These are phyloP conservation scores for Beauveria medogensis DNA, from an alignment of 2,329 filamentous ascomycete species.

Conservation along the genomic window DNA sequence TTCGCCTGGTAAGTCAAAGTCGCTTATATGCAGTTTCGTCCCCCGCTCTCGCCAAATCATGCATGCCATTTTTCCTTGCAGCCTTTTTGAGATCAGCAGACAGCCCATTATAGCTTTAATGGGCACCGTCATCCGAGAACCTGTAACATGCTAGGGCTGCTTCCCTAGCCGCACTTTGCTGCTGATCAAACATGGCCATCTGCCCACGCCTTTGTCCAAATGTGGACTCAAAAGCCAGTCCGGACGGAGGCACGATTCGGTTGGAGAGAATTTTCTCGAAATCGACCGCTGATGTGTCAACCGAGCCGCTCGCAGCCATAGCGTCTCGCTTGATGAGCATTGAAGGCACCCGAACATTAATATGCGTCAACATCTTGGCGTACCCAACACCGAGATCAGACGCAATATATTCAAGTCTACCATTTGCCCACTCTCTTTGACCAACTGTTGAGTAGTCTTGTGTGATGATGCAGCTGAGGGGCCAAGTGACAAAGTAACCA, in stretches of 20 bases:
- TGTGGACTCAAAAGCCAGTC: not conserved
- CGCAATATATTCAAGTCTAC: conserved; percentile 46
- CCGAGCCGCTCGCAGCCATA: conserved; percentile 30
- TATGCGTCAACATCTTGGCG: conserved; percentile 44
- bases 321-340: conserved; percentile 52
- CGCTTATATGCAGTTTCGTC: not conserved
- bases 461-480: conserved; percentile 43
- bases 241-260: conserved; percentile 13
- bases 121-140: conserved; percentile 6
- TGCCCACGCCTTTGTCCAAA: not conserved
- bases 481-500: conserved; percentile 53
- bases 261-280: conserved; percentile 39
- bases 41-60: not conserved
- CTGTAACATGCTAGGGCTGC: conserved; percentile 13
- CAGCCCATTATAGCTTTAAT: not conserved
- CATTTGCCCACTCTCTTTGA: conserved; percentile 47
- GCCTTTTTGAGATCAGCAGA: not conserved
- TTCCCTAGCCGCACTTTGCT: not conserved
- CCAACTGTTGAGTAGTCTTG: conserved; percentile 53
- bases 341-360: conserved; percentile 51
- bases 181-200: not conserved
- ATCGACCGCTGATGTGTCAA: conserved; percentile 19
- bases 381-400: conserved; percentile 50
- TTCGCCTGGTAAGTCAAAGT: not conserved
- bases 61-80: not conserved